These are phyloP conservation scores for Albophoma yamanashiensis DNA, from an alignment of 2,329 filamentous ascomycete species.

Conservation along the genomic window DNA sequence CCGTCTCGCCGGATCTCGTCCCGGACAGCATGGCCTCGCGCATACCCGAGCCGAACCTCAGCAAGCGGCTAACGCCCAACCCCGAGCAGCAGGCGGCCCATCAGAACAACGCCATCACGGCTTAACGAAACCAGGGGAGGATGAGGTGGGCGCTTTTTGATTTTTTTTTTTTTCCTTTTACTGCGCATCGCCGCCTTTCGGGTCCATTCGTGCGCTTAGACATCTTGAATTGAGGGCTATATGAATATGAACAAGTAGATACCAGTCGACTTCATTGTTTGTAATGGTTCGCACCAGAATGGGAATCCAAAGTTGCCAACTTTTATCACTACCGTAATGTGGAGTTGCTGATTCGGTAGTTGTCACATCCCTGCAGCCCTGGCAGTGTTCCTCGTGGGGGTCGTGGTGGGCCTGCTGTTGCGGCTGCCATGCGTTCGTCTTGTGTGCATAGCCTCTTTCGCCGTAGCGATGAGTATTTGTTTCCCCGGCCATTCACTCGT, in stretches of 20 bases:
- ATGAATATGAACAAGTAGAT: not conserved
- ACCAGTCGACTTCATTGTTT: not conserved
- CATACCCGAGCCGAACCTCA: constrained; percentile 36
- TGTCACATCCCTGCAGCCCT: not conserved
- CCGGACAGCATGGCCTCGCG: constrained; percentile 52
- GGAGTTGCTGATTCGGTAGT: too few species aligned
- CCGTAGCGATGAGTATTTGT: not conserved
- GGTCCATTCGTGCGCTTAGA: not conserved
- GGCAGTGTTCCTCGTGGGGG: not conserved
- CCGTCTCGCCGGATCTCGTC: constrained; percentile 48
- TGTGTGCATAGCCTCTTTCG: not conserved
- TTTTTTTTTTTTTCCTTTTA: not conserved
- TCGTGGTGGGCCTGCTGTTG: not conserved
- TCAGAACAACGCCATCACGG: constrained; percentile 8
- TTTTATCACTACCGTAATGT: too few species aligned
- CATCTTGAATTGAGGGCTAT: not conserved
- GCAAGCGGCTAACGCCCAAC: constrained; percentile 34
- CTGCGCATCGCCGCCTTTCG: not conserved
- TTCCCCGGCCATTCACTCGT: not conserved
- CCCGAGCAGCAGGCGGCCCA: constrained; percentile 29
- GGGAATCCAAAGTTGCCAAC: not conserved
- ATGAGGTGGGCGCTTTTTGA: not conserved
- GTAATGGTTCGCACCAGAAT: not conserved
- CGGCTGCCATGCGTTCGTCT: not conserved
- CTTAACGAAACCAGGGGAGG: not conserved